A percentile compares a stretch with the other conserved stretches of the same genome.
Evolutionary conservation across 106 monocot genomes (phyloP).

Genomic region (Agapanthus africanus): DNA sequence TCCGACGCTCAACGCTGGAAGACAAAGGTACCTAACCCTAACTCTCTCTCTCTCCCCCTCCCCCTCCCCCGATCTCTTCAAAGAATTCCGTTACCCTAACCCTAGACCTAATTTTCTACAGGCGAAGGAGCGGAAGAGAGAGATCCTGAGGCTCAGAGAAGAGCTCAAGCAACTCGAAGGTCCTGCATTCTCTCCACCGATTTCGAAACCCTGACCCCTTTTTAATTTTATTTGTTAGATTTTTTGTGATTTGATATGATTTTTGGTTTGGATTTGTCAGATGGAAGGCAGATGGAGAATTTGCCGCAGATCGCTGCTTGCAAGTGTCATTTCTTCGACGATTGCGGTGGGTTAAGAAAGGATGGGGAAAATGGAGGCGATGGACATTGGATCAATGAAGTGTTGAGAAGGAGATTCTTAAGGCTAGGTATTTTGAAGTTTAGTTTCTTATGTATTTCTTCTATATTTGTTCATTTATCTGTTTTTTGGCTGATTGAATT

Average conservation of each 20-base stretch:
- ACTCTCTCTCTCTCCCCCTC: not conserved
- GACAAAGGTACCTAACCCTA: conserved; percentile 37
- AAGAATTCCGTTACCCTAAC: not conserved
- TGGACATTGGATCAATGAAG: conserved; percentile 73
- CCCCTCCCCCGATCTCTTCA: not conserved
- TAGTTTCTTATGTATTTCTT: not conserved
- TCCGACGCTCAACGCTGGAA: conserved; percentile 57
- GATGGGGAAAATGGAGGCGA: conserved; percentile 6
- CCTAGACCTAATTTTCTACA: conserved; percentile 12
- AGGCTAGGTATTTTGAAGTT: conserved; percentile 42
- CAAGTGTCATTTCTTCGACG: conserved; percentile 90
- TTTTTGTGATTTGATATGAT: not conserved
- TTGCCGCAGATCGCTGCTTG: conserved; percentile 56
- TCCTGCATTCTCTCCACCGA: not conserved
- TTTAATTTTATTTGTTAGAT: not conserved
- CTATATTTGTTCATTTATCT: conserved; percentile 3
- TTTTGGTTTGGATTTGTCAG: conserved; percentile 17
- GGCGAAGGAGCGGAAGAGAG: conserved; percentile 88
- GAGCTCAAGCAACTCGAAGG: conserved; percentile 88
- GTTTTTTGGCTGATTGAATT: not conserved
- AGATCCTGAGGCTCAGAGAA: conserved; percentile 59
- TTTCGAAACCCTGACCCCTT: not conserved
- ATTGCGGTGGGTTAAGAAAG: conserved; percentile 26
- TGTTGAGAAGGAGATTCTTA: conserved; percentile 75
- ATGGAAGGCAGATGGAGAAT: conserved; percentile 27